Evolutionary conservation across 352 stramenopile genomes (phyloP).

Genomic region (Aphanomyces cochlioides): DNA sequence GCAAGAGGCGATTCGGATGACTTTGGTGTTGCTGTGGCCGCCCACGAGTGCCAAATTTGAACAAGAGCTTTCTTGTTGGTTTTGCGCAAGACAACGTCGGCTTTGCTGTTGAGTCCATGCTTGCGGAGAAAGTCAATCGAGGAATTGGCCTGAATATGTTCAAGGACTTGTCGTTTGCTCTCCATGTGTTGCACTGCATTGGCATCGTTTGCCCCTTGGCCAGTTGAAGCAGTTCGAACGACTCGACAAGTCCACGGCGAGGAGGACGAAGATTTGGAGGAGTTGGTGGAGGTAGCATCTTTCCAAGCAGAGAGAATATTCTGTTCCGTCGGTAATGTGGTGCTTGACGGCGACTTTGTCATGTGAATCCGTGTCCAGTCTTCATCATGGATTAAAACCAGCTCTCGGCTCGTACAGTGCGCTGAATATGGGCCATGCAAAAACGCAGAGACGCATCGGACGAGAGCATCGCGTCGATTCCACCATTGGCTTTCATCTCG

Average conservation of each 20-base stretch:
- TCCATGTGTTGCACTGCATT: constrained; percentile 18
- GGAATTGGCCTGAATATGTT: constrained; percentile 21
- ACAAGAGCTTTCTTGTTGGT: constrained; percentile 25
- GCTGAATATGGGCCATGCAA: constrained; percentile 12
- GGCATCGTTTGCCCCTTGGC: background rate
- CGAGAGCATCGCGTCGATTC: constrained; percentile 23
- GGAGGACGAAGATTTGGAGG: background rate
- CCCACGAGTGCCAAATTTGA: background rate
- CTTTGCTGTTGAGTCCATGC: constrained; percentile 26
- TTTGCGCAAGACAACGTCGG: constrained; percentile 25
- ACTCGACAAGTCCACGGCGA: constrained; percentile 19
- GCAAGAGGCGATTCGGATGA: background rate
- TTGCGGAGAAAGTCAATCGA: constrained; percentile 17
- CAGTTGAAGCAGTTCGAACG: background rate
- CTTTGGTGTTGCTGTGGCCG: background rate
- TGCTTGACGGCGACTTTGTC: background rate
- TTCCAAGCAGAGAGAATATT: constrained; percentile 16
- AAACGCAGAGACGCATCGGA: constrained; percentile 18
- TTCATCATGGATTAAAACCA: constrained; percentile 24
- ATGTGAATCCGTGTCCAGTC: constrained; percentile 23
- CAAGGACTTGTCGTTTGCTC: constrained; percentile 25
- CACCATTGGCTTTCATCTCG: constrained; percentile 27
- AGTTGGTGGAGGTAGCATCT: background rate
- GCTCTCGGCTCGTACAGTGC: constrained; percentile 23
- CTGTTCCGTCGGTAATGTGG: background rate